Percentiles rank a stretch among this genome's conserved stretches.
Evolutionary conservation across 805 yeast genomes (phyloP).

Genomic region (Yamadazyma sp.): DNA sequence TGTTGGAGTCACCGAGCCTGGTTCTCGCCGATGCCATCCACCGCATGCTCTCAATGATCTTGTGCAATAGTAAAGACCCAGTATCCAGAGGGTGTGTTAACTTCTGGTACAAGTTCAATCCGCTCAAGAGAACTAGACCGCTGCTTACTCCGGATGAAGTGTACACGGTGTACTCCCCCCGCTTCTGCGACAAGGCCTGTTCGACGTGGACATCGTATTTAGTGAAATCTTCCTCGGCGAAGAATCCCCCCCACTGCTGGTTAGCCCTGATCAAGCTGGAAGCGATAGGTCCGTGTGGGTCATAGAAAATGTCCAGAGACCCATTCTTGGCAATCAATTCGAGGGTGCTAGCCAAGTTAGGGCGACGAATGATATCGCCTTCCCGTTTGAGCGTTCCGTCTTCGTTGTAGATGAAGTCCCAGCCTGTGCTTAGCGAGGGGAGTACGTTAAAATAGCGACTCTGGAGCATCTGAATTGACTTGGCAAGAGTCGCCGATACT

Average conservation of each 20-base stretch:
- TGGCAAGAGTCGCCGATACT: slow-evolving; percentile 24
- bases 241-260: slow-evolving; percentile 62
- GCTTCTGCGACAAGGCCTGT: slow-evolving; percentile 34
- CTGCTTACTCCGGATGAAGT: slow-evolving; percentile 71
- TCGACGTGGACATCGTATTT: slow-evolving; percentile 54
- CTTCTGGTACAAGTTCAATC: slow-evolving; percentile 61
- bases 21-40: slow-evolving; percentile 89
- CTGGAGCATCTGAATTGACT: slow-evolving; percentile 35
- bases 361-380: slow-evolving; percentile 66
- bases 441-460: slow-evolving; percentile 24
- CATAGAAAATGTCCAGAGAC: slow-evolving; percentile 74
- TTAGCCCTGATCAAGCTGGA: slow-evolving; percentile 52
- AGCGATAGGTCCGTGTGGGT: slow-evolving; percentile 76
- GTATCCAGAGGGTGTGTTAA: slow-evolving; percentile 22
- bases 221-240: slow-evolving; percentile 64
- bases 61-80: slow-evolving; percentile 50
- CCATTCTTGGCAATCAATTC: slow-evolving; percentile 74
- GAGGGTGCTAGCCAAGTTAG: slow-evolving; percentile 64
- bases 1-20: slow-evolving; percentile 68
- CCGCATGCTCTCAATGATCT: slow-evolving; percentile 83
- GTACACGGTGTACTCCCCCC: slow-evolving; percentile 28
- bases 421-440: slow-evolving; percentile 38
- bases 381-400: slow-evolving; percentile 30
- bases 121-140: slow-evolving; percentile 80
- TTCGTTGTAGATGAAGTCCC: slow-evolving; percentile 55